Evolutionary conservation across 768 basidiomycete species (phyloP).

Genomic region (Xerocomus brunneocitrinus): DNA sequence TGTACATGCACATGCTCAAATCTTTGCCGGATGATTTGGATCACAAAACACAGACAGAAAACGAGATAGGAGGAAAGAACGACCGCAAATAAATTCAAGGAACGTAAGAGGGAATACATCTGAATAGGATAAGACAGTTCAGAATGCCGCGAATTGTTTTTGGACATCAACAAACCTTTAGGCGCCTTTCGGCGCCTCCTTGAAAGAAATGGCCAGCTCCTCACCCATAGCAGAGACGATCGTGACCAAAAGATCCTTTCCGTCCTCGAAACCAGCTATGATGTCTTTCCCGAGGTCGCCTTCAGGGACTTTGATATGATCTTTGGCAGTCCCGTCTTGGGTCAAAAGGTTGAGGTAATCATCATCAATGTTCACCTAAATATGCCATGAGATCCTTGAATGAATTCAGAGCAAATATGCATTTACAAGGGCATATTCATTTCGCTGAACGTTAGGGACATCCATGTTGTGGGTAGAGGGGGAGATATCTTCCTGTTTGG

Average conservation of each 20-base stretch:
- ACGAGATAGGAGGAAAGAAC: slow-evolving; percentile 7
- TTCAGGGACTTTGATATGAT: slow-evolving; percentile 94
- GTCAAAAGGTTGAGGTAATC: slow-evolving; percentile 94
- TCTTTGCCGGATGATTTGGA: slow-evolving; percentile 21
- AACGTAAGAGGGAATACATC: slow-evolving; percentile 1
- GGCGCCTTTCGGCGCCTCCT: slow-evolving; percentile 77
- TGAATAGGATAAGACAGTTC: neutral
- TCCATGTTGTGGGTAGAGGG: slow-evolving; percentile 99
- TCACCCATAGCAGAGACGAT: slow-evolving; percentile 88
- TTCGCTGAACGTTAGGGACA: slow-evolving; percentile 88
- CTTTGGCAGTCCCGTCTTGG: slow-evolving; percentile 73
- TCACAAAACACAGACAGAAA: slow-evolving; percentile 4
- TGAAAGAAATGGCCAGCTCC: slow-evolving; percentile 84
- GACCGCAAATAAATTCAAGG: slow-evolving; percentile 17
- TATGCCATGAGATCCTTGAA: slow-evolving; percentile 3
- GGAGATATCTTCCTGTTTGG: slow-evolving; percentile 78
- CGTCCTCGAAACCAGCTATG: slow-evolving; percentile 64
- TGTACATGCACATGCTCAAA: slow-evolving; percentile 26
- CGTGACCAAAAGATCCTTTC: slow-evolving; percentile 85
- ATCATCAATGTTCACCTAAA: slow-evolving; percentile 84
- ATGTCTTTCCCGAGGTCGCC: slow-evolving; percentile 75
- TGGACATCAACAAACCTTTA: slow-evolving; percentile 15
- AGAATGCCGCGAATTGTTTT: neutral
- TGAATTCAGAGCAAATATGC: slow-evolving; percentile 1
- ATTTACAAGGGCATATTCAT: slow-evolving; percentile 85